Percentiles rank a stretch among this genome's conserved stretches.
These are phyloP conservation scores for Diaporthe citrichinensis DNA, from an alignment of 2,329 filamentous ascomycete genomes.

Conservation along the genomic window DNA sequence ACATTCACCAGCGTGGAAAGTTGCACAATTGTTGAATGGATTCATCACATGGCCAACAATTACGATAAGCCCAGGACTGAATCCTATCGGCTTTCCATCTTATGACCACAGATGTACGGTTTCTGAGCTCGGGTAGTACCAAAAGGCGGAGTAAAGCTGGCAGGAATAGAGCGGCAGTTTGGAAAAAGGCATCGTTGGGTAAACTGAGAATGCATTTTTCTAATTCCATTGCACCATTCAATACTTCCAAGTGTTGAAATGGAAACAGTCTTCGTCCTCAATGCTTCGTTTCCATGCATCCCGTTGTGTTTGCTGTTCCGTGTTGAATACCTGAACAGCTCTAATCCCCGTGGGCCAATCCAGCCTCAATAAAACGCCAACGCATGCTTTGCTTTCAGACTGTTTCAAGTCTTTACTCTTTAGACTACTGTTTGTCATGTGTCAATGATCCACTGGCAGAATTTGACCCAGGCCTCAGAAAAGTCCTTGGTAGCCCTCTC, in stretches of 20 bases:
- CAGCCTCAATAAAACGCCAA: no score
- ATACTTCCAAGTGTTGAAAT: conserved; percentile 10
- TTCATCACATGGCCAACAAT: no score
- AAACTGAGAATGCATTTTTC: background rate
- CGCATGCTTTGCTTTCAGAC: background rate
- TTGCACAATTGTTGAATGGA: no score
- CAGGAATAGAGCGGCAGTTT: background rate
- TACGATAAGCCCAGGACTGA: no score
- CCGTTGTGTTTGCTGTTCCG: background rate
- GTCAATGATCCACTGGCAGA: conserved; percentile 1
- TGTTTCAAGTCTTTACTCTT: no score
- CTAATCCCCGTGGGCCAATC: background rate
- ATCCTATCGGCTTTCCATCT: no score
- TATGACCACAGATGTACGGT: no score
- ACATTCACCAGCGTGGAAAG: no score
- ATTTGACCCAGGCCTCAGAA: background rate
- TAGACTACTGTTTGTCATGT: background rate
- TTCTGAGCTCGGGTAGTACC: no score
- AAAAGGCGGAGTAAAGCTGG: no score
- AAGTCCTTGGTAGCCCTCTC: background rate
- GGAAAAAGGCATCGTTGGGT: background rate
- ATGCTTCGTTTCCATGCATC: background rate
- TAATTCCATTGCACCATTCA: background rate
- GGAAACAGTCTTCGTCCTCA: background rate
- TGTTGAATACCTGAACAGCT: background rate